Evolutionary conservation across 2,329 filamentous ascomycete species (phyloP).

Genomic region (Tolypocladium sp.): DNA sequence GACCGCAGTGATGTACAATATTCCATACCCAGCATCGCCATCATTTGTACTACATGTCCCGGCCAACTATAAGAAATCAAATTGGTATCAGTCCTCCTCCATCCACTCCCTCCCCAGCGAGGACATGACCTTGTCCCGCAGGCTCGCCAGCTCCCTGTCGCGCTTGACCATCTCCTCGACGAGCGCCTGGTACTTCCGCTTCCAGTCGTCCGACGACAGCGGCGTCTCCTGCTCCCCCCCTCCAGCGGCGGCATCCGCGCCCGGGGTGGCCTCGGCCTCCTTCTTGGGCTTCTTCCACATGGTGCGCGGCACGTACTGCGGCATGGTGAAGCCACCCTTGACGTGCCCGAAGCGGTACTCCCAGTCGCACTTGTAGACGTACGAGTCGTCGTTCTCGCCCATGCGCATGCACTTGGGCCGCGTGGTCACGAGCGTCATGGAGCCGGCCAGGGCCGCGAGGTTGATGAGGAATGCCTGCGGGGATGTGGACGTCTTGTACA

Average conservation of each 20-base stretch:
- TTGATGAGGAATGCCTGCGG: slow-evolving; percentile 51
- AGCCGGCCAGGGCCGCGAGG: slow-evolving; percentile 46
- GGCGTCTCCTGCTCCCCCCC: background rate
- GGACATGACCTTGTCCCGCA: slow-evolving; percentile 34
- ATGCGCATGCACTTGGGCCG: slow-evolving; percentile 31
- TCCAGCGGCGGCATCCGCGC: background rate
- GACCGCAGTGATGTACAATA: background rate
- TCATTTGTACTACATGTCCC: background rate
- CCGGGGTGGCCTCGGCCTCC: background rate
- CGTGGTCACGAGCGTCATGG: slow-evolving; percentile 37
- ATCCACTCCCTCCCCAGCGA: slow-evolving; percentile 15
- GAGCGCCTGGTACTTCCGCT: slow-evolving; percentile 45
- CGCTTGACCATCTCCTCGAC: slow-evolving; percentile 50
- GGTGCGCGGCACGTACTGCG: slow-evolving; percentile 34
- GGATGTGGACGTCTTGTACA: slow-evolving; percentile 39
- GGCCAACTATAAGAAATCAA: background rate
- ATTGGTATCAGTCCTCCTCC: slow-evolving; percentile 6
- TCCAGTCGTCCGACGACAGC: slow-evolving; percentile 34
- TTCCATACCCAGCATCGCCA: background rate
- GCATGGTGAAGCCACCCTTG: slow-evolving; percentile 42
- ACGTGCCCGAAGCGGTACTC: slow-evolving; percentile 45
- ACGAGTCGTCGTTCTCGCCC: slow-evolving; percentile 30
- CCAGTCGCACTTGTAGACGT: slow-evolving; percentile 44
- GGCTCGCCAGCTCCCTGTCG: slow-evolving; percentile 39
- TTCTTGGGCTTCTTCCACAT: slow-evolving; percentile 28